Base-by-base conservation (phyloP, 192 early-diverging fungal species). In the Lunasporangiospora selenospora region DNA sequence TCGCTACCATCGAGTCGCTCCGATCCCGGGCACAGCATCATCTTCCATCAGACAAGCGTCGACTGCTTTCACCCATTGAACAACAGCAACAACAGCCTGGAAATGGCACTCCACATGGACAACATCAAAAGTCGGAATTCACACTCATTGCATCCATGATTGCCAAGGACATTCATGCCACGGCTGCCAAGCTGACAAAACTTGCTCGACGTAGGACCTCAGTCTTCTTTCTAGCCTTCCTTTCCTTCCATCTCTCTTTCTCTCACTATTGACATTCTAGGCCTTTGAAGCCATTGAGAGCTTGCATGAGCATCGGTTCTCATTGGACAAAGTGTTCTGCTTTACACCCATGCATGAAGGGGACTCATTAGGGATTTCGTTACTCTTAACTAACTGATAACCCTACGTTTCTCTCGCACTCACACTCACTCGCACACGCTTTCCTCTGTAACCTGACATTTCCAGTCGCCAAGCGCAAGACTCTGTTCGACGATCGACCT, bases 401-500 rank as follows among this genome's bases (percentile, higher is more conserved):
- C n/a, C n/a, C n/a, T n/a, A n/a, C n/a, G n/a, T n/a, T n/a, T n/a
- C n/a, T n/a, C n/a, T n/a, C n/a, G n/a, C n/a, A n/a, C n/a, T n/a
- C n/a, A n/a, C n/a, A n/a, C n/a, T n/a, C n/a, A n/a, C n/a, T n/a
- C n/a, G n/a, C n/a, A n/a, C n/a, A n/a, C n/a, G n/a, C n/a, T n/a
- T n/a, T n/a, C n/a, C n/a, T n/a, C n/a, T n/a, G 18, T 29, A 24
- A 27, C 23, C 12, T 43, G 39, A n/a, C 15, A 36, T 16, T 34
- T 24, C 13, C 42, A 77, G 84, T 99, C 63, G 98, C 98, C n/a
- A 95, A 95, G 52, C 81, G 93, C 48, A 95, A 95, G 76, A 93
- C 97, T 3, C 77, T 99, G 56, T 98, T 99, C 62, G 97, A 99
- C 76, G 98, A 99, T 81, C 89, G 88, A 67, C 94, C 97, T 11